These are phyloP conservation scores for Cercophora samala DNA, from an alignment of 495 filamentous ascomycete species.

Conservation along the genomic window DNA sequence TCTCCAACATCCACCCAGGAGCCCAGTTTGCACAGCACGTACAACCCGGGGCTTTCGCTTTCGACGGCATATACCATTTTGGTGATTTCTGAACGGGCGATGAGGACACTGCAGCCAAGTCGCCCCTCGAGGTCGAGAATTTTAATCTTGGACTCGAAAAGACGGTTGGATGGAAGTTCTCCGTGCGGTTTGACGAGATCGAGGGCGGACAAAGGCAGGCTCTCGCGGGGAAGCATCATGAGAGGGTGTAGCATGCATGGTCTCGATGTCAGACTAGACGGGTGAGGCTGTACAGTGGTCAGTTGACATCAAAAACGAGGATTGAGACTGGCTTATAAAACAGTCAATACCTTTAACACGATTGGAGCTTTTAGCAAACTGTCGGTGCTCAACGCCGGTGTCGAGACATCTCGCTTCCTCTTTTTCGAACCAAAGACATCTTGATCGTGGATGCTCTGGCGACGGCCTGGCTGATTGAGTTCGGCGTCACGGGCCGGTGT, in stretches of 20 bases:
- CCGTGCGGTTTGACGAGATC: slow-evolving; percentile 54
- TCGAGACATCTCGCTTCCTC: slow-evolving; percentile 27
- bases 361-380: slow-evolving; percentile 48
- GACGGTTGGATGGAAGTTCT: slow-evolving; percentile 48
- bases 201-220: slow-evolving; percentile 58
- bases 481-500: slow-evolving; percentile 11
- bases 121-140: slow-evolving; percentile 59
- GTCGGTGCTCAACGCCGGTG: slow-evolving; percentile 35
- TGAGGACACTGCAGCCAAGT: slow-evolving; percentile 56
- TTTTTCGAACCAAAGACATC: slow-evolving; percentile 25
- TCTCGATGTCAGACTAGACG: slow-evolving; percentile 53
- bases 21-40: slow-evolving; percentile 67
- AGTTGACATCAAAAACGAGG: slow-evolving; percentile 7
- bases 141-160: slow-evolving; percentile 60
- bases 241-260: slow-evolving; percentile 59
- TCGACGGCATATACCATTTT: slow-evolving; percentile 68
- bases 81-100: slow-evolving; percentile 59
- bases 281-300: slow-evolving; percentile 50
- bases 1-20: slow-evolving; percentile 57
- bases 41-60: slow-evolving; percentile 61
- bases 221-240: slow-evolving; percentile 58
- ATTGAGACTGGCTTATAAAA: neutral
- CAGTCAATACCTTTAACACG: slow-evolving; percentile 42
- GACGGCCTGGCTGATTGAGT: slow-evolving; percentile 14
- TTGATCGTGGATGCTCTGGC: slow-evolving; percentile 8